Evolutionary conservation across 2,329 filamentous ascomycete genomes (phyloP).

Genomic region (Diplodia sapinea): DNA sequence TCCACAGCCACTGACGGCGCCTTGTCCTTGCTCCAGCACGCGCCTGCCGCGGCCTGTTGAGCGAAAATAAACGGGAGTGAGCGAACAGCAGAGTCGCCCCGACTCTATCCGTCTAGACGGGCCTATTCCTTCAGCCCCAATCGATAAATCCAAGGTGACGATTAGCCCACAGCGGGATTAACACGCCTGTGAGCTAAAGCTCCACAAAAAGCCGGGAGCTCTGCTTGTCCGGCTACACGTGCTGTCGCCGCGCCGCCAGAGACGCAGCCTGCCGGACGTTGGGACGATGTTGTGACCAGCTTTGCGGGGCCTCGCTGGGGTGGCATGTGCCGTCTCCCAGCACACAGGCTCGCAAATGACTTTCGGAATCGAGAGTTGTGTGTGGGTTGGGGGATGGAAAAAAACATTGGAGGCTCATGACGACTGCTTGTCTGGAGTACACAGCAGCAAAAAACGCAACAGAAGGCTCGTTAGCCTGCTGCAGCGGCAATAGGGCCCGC

Average conservation of each 20-base stretch:
- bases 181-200: constrained; percentile 19
- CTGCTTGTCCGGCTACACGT: constrained; percentile 16
- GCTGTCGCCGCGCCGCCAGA: constrained; percentile 17
- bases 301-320: background rate
- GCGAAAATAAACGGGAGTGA: background rate
- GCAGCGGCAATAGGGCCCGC: constrained; percentile 13
- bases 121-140: constrained; percentile 14
- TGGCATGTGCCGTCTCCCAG: constrained; percentile 20
- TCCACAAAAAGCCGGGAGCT: constrained; percentile 23
- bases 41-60: constrained; percentile 8
- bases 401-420: constrained; percentile 1
- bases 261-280: constrained; percentile 28
- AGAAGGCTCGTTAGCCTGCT: background rate
- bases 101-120: constrained; percentile 16
- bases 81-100: constrained; percentile 6
- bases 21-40: background rate
- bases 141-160: constrained; percentile 2
- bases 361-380: background rate
- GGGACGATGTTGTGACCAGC: constrained; percentile 23
- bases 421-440: background rate
- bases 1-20: constrained; percentile 3
- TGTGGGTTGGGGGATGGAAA: background rate
- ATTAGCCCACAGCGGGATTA: background rate
- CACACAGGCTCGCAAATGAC: constrained; percentile 21
- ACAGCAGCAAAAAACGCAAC: background rate